Conservation (phyloP, 306 rosid genomes). For the Prosopis cineraria region DNA sequence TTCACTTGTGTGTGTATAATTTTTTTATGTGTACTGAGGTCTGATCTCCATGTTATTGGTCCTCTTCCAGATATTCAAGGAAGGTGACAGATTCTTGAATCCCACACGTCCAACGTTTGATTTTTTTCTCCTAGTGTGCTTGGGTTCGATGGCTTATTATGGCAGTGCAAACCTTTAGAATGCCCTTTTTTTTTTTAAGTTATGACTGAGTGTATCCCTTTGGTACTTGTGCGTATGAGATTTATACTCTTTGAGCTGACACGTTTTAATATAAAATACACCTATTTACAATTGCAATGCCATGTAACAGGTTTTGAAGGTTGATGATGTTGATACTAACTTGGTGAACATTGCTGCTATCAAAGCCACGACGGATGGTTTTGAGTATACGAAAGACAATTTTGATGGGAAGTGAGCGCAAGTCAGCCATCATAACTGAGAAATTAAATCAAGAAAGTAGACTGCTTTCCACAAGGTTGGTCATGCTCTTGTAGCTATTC, state of each 20-base stretch:
- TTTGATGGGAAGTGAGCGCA: conserved; percentile 93
- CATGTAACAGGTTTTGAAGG: conserved; percentile 63
- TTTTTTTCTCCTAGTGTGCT: no score
- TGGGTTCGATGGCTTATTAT: neutral
- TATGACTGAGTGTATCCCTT: neutral
- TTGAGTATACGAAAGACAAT: conserved; percentile 90
- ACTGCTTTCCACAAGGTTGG: conserved; percentile 93
- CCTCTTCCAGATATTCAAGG: no score
- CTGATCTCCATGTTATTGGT: no score
- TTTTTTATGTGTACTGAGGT: no score
- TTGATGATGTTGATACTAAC: conserved; percentile 79
- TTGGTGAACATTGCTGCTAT: conserved; percentile 84
- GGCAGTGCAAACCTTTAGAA: neutral
- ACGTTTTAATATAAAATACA: neutral
- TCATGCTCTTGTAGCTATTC: conserved; percentile 86
- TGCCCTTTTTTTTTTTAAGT: neutral
- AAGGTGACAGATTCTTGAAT: no score
- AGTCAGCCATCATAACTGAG: conserved; percentile 79
- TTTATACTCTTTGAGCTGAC: neutral
- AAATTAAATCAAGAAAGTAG: conserved; percentile 58
- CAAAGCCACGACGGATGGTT: conserved; percentile 91
- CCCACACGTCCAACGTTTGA: no score
- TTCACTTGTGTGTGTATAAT: no score
- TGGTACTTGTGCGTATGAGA: neutral
- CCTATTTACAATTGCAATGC: neutral